phyloP scores from a whole-genome alignment of 371 early-diverging fungal genomes.

The Zychaea mexicana region DNA sequence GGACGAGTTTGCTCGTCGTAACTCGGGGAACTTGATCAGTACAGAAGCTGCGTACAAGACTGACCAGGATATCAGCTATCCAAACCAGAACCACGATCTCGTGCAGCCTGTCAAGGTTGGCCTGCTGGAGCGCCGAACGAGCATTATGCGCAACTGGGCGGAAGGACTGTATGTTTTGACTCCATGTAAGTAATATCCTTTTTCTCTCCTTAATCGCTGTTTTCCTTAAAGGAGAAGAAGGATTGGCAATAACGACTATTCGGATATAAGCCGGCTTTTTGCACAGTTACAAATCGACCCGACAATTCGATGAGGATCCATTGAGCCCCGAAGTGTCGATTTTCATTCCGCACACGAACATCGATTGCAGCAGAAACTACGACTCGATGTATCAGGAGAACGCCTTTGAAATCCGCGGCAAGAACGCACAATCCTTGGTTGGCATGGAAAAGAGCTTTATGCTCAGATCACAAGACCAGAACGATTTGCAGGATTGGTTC shows the following conservation, averaged over 20 bases:
- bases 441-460: constrained; percentile 24
- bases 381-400: constrained; percentile 19
- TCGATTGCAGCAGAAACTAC: constrained; percentile 12
- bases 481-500: constrained; percentile 28
- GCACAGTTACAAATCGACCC: constrained; percentile 46
- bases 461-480: constrained; percentile 17
- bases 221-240: no score
- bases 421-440: constrained; percentile 19
- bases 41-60: constrained; percentile 48
- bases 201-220: background rate
- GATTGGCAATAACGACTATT: no score
- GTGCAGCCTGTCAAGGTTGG: constrained; percentile 45
- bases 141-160: constrained; percentile 27
- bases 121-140: constrained; percentile 30
- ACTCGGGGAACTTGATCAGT: constrained; percentile 31
- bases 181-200: constrained; percentile 30
- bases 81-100: constrained; percentile 37
- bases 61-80: constrained; percentile 37
- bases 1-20: constrained; percentile 43
- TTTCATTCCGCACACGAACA: constrained; percentile 34
- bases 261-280: constrained; percentile 38
- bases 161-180: constrained; percentile 48
- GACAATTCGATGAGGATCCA: constrained; percentile 37
- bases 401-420: constrained; percentile 28
- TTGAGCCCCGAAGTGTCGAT: constrained; percentile 29